Conservation (phyloP, 176 grass and related monocot species). For the Oryza glumipatula region DNA sequence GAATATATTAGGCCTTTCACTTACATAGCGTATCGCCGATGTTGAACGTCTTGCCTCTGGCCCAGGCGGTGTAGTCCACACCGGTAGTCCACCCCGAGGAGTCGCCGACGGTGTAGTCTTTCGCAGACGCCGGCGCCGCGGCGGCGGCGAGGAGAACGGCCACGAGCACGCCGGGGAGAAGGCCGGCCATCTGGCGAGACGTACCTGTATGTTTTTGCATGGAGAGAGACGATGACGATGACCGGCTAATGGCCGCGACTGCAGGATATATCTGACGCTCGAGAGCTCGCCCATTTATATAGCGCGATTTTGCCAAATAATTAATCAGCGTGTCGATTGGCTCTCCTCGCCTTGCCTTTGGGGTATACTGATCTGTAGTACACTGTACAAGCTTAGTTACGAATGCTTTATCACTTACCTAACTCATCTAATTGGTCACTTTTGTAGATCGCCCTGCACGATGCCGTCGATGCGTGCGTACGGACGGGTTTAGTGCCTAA, state of each 20-base stretch:
- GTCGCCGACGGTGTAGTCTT: slow-evolving; percentile 63
- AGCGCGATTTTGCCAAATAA: neutral
- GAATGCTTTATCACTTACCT: neutral
- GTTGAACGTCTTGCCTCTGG: slow-evolving; percentile 54
- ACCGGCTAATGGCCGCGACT: neutral
- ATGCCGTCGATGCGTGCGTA: neutral
- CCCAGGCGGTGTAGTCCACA: slow-evolving; percentile 66
- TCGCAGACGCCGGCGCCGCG: slow-evolving; percentile 50
- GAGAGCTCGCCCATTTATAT: slow-evolving; percentile 17
- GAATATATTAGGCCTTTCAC: neutral
- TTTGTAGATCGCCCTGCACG: neutral
- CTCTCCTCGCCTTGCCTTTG: neutral
- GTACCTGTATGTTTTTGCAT: neutral
- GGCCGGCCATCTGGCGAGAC: slow-evolving; percentile 35
- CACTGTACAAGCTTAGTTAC: neutral
- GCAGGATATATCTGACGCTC: neutral
- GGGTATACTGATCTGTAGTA: too few relatives aligned
- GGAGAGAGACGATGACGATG: neutral
- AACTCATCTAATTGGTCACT: neutral
- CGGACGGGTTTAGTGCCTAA: neutral
- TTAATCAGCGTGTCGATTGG: neutral
- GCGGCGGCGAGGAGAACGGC: slow-evolving; percentile 21
- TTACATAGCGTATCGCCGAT: slow-evolving; percentile 62
- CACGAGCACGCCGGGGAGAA: slow-evolving; percentile 19
- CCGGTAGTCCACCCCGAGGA: slow-evolving; percentile 64